These are phyloP conservation scores for Lenzites betulinus DNA, from an alignment of 768 basidiomycete genomes.

Conservation along the genomic window DNA sequence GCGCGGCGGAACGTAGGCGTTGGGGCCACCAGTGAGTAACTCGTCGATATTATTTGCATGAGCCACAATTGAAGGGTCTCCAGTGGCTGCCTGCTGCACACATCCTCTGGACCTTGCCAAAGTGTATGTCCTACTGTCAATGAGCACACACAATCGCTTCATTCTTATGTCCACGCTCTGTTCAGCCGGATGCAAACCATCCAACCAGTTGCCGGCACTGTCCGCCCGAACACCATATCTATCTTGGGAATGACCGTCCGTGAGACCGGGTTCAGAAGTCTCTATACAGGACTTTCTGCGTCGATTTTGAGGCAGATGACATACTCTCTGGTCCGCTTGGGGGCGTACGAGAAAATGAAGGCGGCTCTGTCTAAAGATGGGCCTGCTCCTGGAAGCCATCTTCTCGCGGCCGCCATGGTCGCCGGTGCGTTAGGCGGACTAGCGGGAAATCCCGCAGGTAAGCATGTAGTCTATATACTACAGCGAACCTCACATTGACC, in stretches of 20 bases:
- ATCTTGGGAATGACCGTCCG: slow-evolving; percentile 66
- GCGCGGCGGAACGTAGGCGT: slow-evolving; percentile 29
- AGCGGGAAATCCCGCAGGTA: slow-evolving; percentile 83
- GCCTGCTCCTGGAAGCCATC: slow-evolving; percentile 51
- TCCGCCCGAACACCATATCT: slow-evolving; percentile 63
- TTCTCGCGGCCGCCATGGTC: slow-evolving; percentile 64
- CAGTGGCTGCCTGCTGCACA: slow-evolving; percentile 77
- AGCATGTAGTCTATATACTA: slow-evolving; percentile 10
- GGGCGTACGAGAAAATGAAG: slow-evolving; percentile 81
- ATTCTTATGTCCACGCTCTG: not conserved
- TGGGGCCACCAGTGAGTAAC: slow-evolving; percentile 37
- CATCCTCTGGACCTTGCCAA: slow-evolving; percentile 87
- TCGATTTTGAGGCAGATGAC: slow-evolving; percentile 89
- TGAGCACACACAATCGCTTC: not conserved
- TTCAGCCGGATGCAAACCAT: slow-evolving; percentile 82
- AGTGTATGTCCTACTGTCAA: slow-evolving; percentile 53
- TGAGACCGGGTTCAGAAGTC: slow-evolving; percentile 67
- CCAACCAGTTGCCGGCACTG: slow-evolving; percentile 43
- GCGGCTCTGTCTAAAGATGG: slow-evolving; percentile 50
- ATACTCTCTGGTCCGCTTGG: slow-evolving; percentile 84
- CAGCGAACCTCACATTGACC: too few relatives aligned
- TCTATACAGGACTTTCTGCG: slow-evolving; percentile 82
- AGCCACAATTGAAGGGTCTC: not conserved
- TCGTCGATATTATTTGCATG: not conserved
- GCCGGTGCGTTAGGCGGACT: slow-evolving; percentile 84